Evolutionary conservation across 2,329 filamentous ascomycete genomes (phyloP).

Genomic region (Neonectria ditissima): DNA sequence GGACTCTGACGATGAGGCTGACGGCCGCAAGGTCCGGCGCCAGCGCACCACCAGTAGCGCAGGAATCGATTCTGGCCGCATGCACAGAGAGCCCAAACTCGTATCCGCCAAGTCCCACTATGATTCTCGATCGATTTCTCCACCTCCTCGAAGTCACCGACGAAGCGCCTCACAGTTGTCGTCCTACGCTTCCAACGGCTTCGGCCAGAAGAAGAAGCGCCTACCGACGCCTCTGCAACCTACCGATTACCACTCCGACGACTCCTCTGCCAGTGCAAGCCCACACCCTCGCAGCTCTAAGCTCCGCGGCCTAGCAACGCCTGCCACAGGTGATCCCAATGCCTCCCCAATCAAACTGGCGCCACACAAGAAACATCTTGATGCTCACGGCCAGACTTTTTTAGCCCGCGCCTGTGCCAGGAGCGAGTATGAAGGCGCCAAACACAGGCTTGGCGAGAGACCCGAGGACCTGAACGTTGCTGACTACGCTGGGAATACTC

Average conservation of each 20-base stretch:
- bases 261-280: constrained; percentile 71
- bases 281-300: constrained; percentile 70
- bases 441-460: constrained; percentile 78
- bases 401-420: constrained; percentile 91
- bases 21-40: constrained; percentile 65
- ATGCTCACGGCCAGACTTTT: constrained; percentile 91
- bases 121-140: constrained; percentile 67
- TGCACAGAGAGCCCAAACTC: constrained; percentile 50
- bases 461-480: constrained; percentile 89
- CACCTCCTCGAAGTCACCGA: constrained; percentile 68
- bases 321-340: constrained; percentile 68
- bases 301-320: constrained; percentile 66
- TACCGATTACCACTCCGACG: constrained; percentile 75
- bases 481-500: constrained; percentile 96
- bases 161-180: constrained; percentile 73
- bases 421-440: constrained; percentile 84
- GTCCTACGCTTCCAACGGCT: constrained; percentile 65
- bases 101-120: constrained; percentile 48
- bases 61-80: constrained; percentile 51
- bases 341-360: constrained; percentile 76
- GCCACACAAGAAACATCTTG: constrained; percentile 86
- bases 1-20: constrained; percentile 70
- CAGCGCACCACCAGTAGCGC: constrained; percentile 63
- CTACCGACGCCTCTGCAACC: constrained; percentile 71
- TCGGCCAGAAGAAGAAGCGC: constrained; percentile 71